These are phyloP conservation scores for Arxiozyma slooffiae DNA, from an alignment of 1,139 yeast genomes.

Conservation along the genomic window DNA sequence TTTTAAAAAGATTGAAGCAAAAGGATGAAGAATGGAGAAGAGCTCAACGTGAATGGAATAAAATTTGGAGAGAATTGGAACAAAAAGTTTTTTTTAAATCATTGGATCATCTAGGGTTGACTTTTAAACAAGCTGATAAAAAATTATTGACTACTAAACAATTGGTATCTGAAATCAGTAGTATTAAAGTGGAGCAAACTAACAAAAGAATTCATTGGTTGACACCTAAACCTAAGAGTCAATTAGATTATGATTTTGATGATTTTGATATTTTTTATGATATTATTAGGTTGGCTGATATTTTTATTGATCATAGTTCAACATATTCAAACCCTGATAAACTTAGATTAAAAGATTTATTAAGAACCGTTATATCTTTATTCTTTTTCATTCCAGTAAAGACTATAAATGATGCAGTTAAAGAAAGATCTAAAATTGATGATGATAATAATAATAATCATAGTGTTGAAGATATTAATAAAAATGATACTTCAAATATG, in stretches of 20 bases:
- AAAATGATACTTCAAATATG: slow-evolving; percentile 8
- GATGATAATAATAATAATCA: slow-evolving; percentile 5
- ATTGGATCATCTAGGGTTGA: slow-evolving; percentile 86
- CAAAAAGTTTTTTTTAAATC: slow-evolving; percentile 90
- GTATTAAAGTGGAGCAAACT: slow-evolving; percentile 79
- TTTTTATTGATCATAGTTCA: slow-evolving; percentile 60
- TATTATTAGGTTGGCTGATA: slow-evolving; percentile 55
- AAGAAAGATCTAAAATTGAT: slow-evolving; percentile 8
- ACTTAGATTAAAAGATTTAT: slow-evolving; percentile 62
- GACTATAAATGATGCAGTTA: slow-evolving; percentile 32
- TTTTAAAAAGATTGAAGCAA: slow-evolving; percentile 82
- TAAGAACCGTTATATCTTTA: slow-evolving; percentile 46
- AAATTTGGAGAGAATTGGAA: slow-evolving; percentile 97
- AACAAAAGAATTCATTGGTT: slow-evolving; percentile 74
- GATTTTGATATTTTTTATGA: slow-evolving; percentile 69
- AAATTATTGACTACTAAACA: slow-evolving; percentile 84
- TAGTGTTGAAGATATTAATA: background rate
- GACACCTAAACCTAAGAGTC: slow-evolving; percentile 78
- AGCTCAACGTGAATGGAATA: slow-evolving; percentile 97
- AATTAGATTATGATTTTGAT: slow-evolving; percentile 55
- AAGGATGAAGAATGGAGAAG: slow-evolving; percentile 99
- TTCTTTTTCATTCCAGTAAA: slow-evolving; percentile 24
- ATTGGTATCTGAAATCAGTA: slow-evolving; percentile 80
- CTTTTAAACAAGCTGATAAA: slow-evolving; percentile 94
- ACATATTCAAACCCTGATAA: slow-evolving; percentile 76